A percentile compares a stretch with the other conserved stretches of the same genome.
phyloP scores from a whole-genome alignment of 176 grass and related monocot genomes.

The Oryza coarctata region DNA sequence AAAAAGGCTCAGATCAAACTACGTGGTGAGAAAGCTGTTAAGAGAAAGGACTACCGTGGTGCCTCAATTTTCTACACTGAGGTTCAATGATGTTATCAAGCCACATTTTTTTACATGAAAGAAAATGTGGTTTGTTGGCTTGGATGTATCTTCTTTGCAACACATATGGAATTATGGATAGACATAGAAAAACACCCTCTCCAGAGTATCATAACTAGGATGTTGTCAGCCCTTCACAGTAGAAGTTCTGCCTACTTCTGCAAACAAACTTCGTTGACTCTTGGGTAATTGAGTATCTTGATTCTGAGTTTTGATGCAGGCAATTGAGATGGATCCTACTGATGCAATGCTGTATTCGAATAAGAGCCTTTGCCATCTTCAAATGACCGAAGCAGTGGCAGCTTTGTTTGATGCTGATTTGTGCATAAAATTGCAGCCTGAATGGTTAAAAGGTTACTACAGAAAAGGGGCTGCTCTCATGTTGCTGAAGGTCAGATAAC shows the following conservation, averaged over 20 bases:
- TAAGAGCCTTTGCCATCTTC: conserved; percentile 25
- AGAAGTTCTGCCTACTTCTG: neutral
- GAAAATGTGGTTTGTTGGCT: neutral
- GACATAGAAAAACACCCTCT: too few species aligned
- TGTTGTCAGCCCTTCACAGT: neutral
- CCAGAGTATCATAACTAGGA: neutral
- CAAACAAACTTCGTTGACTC: neutral
- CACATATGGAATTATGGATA: neutral
- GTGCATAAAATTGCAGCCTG: conserved; percentile 15
- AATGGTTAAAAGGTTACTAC: conserved; percentile 25
- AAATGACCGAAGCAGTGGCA: conserved; percentile 13
- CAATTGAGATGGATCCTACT: conserved; percentile 22
- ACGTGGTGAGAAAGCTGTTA: conserved; percentile 31
- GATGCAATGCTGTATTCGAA: conserved; percentile 33
- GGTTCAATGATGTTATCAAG: conserved; percentile 7
- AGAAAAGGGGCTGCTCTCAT: conserved; percentile 29
- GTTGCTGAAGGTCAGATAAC: conserved; percentile 30
- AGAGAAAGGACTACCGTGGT: conserved; percentile 33
- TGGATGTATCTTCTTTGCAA: neutral
- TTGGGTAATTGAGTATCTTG: neutral
- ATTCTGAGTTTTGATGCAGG: conserved; percentile 11
- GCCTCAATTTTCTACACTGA: conserved; percentile 22
- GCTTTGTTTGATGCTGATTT: conserved; percentile 30
- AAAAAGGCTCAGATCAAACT: conserved; percentile 31
- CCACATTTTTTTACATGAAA: neutral